Conservation (phyloP, 352 stramenopile genomes). For the Phytophthora cactorum region DNA sequence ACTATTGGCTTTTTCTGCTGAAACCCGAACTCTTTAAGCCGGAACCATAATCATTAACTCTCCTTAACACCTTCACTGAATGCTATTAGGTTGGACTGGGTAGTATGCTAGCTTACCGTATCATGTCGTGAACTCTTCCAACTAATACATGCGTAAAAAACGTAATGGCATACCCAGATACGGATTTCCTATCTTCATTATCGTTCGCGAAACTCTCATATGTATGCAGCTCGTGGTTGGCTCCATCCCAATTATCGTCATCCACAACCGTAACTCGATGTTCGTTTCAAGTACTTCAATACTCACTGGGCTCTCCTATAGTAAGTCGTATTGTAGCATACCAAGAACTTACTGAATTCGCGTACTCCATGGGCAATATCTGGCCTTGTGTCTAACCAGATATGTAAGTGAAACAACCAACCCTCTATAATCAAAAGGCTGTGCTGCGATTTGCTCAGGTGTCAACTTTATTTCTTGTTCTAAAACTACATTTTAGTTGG, state of each 20-base stretch:
- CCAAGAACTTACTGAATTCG: constrained; percentile 3
- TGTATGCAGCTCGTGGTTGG: not conserved
- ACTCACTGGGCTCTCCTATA: constrained; percentile 2
- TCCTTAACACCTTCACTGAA: constrained; percentile 7
- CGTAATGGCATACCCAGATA: constrained; percentile 4
- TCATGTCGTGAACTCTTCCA: constrained; percentile 11
- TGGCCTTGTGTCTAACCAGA: not conserved
- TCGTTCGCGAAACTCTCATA: constrained; percentile 1
- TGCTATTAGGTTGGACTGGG: constrained; percentile 1
- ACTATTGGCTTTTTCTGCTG: not conserved
- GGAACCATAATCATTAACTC: not conserved
- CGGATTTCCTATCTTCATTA: constrained; percentile 3
- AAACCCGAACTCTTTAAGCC: constrained; percentile 2
- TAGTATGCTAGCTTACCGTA: not conserved
- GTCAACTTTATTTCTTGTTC: not conserved
- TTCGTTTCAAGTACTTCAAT: constrained; percentile 13
- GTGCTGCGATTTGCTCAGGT: not conserved
- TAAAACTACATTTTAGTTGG: constrained; percentile 2
- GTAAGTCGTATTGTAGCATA: constrained; percentile 4
- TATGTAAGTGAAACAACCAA: not conserved
- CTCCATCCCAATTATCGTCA: not conserved
- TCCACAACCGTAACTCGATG: constrained; percentile 1
- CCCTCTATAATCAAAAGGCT: constrained; percentile 5
- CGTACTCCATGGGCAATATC: constrained; percentile 3
- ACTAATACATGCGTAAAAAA: constrained; percentile 6